Evolutionary conservation across 768 basidiomycete genomes (phyloP), one percentile per base, ranked within the genome.

Genomic region (Arthromyces matolae): DNA sequence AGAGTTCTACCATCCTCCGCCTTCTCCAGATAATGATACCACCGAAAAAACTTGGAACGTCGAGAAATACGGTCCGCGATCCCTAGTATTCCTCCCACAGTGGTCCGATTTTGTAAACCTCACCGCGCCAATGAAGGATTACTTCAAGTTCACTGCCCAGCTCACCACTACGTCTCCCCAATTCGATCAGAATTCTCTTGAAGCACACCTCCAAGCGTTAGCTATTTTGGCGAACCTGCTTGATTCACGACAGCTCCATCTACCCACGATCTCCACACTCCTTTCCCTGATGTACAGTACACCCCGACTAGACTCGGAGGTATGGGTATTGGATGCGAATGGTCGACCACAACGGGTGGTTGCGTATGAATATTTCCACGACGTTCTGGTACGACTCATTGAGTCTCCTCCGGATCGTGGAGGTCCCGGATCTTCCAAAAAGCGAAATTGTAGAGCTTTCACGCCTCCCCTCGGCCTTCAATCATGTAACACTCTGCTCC

Each of bases 401-500:
- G 46, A 55, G 16, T 52, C 63, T 14, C 64, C 75, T 8, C 68
- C 71, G 28, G 42, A 32, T 23, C 25, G 48, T 8, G 27, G 39
- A 29, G 33, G 6, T 22, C 32, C 8, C 14, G 19, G 39, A 32
- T 20, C 6, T n/a, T n/a, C n/a, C 22, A 32, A 36, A 40, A 20
- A 40, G n/a, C 42, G 18, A 22, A 19, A 33, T 27, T 16, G 37
- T 24, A 42, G 23, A 4, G 38, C 54, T 34, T 45, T 39, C 49
- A 18, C 55, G 51, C 33, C 59, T 4, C 59, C 57, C 14, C 51
- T 62, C 8, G 53, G 50, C 48, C 38, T 55, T 20, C 47, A 60
- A 8, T 52, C 59, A 8, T 85, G 81, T 63, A 85, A 87, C 59
- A 57, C 79, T 0, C 74, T 91, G 22, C 55, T 90, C 3, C 73